Percentiles rank a stretch among this genome's conserved stretches.
These are phyloP conservation scores for Juncus inflexus DNA, from an alignment of 176 grass and related monocot genomes.

Conservation along the genomic window DNA sequence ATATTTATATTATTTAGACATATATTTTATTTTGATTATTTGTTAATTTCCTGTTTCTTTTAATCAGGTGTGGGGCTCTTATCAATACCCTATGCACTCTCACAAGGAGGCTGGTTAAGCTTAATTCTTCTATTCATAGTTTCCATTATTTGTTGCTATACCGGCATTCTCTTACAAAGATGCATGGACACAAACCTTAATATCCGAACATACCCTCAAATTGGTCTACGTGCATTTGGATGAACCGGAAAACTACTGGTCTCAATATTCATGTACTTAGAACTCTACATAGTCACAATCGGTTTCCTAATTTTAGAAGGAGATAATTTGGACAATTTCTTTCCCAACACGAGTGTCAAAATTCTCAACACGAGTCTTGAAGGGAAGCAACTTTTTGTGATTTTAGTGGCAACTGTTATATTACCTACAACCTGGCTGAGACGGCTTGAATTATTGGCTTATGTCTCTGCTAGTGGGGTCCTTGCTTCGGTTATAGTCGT, in stretches of 20 bases:
- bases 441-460: slow-evolving; percentile 54
- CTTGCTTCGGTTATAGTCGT: slow-evolving; percentile 61
- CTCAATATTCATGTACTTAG: slow-evolving; percentile 66
- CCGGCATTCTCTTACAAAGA: slow-evolving; percentile 62
- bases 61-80: slow-evolving; percentile 66
- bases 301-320: slow-evolving; percentile 86
- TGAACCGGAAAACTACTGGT: slow-evolving; percentile 41
- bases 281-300: slow-evolving; percentile 75
- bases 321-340: slow-evolving; percentile 71
- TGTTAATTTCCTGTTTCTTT: not conserved
- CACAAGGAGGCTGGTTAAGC: slow-evolving; percentile 77
- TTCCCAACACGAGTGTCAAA: slow-evolving; percentile 42
- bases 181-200: slow-evolving; percentile 49
- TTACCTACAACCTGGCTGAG: slow-evolving; percentile 75
- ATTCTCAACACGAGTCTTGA: slow-evolving; percentile 27
- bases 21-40: too few relatives aligned
- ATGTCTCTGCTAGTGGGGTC: slow-evolving; percentile 71
- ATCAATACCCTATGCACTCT: slow-evolving; percentile 75
- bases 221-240: slow-evolving; percentile 61
- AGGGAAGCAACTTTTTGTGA: slow-evolving; percentile 63
- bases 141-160: slow-evolving; percentile 63
- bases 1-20: too few relatives aligned
- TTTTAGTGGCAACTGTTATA: slow-evolving; percentile 48
- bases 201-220: slow-evolving; percentile 54
- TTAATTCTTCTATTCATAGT: slow-evolving; percentile 46